Evolutionary conservation across 495 filamentous ascomycete genomes (phyloP).

Genomic region (Talaromyces borbonicus): DNA sequence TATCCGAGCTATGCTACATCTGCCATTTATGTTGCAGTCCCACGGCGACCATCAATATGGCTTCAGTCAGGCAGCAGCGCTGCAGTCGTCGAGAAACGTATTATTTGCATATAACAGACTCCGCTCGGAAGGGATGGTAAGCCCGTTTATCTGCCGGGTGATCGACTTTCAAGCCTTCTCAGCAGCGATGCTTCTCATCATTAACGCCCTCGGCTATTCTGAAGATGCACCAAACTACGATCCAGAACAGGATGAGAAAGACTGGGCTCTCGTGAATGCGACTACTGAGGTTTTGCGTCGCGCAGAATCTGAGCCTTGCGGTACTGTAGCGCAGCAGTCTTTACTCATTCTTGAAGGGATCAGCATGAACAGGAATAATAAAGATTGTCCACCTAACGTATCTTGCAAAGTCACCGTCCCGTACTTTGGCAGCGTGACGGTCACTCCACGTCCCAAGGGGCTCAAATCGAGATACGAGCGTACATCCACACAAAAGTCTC

Average conservation of each 20-base stretch:
- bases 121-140: slow-evolving; percentile 19
- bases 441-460: slow-evolving; percentile 24
- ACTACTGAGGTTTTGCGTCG: slow-evolving; percentile 30
- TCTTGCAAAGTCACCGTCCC: slow-evolving; percentile 31
- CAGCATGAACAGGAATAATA: slow-evolving; percentile 8
- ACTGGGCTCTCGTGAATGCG: slow-evolving; percentile 35
- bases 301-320: slow-evolving; percentile 29
- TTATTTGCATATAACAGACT: slow-evolving; percentile 33
- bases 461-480: slow-evolving; percentile 5
- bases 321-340: slow-evolving; percentile 39
- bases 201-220: slow-evolving; percentile 36
- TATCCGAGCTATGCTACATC: slow-evolving; percentile 36
- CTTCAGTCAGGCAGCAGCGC: slow-evolving; percentile 29
- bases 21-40: slow-evolving; percentile 46
- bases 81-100: slow-evolving; percentile 39
- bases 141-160: slow-evolving; percentile 39
- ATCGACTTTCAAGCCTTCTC: slow-evolving; percentile 48
- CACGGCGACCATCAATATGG: slow-evolving; percentile 28
- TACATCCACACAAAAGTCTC: background rate
- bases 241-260: slow-evolving; percentile 28
- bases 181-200: slow-evolving; percentile 36
- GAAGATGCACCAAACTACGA: slow-evolving; percentile 15
- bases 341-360: slow-evolving; percentile 34
- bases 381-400: background rate
- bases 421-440: slow-evolving; percentile 34